phyloP scores from a whole-genome alignment of 1,284 basidiomycete genomes.

The Phellopilus nigrolimitatus region DNA sequence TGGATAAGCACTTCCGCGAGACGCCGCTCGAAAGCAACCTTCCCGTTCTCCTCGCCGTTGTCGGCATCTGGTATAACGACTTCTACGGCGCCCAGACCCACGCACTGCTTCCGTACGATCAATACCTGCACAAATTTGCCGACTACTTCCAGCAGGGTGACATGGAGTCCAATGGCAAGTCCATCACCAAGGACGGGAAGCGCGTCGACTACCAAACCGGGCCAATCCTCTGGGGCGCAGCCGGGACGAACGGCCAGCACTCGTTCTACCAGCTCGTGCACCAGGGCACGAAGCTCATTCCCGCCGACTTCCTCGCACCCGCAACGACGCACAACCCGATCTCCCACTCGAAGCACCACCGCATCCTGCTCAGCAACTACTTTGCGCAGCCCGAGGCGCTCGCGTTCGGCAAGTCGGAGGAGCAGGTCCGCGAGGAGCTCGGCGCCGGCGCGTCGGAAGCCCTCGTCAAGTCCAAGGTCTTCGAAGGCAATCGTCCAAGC shows the following conservation, averaged over 20 bases:
- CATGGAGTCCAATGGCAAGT: constrained; percentile 99
- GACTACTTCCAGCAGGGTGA: constrained; percentile 99
- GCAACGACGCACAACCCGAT: constrained; percentile 93
- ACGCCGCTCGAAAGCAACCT: constrained; percentile 88
- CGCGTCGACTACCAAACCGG: constrained; percentile 96
- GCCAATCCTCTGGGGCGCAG: constrained; percentile 99
- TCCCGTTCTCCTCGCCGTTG: constrained; percentile 86
- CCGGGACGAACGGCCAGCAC: constrained; percentile 98
- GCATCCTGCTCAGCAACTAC: constrained; percentile 96
- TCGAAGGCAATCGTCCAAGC: constrained; percentile 95
- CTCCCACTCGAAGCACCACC: constrained; percentile 83
- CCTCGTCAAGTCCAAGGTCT: constrained; percentile 95
- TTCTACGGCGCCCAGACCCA: constrained; percentile 96
- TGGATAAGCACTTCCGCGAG: constrained; percentile 95
- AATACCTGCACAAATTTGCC: constrained; percentile 98
- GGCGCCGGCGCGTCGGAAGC: constrained; percentile 73
- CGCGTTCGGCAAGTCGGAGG: constrained; percentile 96
- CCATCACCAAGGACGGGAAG: constrained; percentile 88
- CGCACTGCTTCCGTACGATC: constrained; percentile 94
- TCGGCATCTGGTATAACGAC: constrained; percentile 99
- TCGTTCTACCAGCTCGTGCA: constrained; percentile 99
- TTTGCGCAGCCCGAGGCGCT: constrained; percentile 97
- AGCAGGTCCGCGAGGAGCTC: constrained; percentile 78
- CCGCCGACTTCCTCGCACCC: constrained; percentile 94
- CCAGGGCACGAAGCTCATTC: constrained; percentile 91